These are phyloP conservation scores for Tuber brumale DNA, from an alignment of 495 filamentous ascomycete genomes.

Conservation along the genomic window DNA sequence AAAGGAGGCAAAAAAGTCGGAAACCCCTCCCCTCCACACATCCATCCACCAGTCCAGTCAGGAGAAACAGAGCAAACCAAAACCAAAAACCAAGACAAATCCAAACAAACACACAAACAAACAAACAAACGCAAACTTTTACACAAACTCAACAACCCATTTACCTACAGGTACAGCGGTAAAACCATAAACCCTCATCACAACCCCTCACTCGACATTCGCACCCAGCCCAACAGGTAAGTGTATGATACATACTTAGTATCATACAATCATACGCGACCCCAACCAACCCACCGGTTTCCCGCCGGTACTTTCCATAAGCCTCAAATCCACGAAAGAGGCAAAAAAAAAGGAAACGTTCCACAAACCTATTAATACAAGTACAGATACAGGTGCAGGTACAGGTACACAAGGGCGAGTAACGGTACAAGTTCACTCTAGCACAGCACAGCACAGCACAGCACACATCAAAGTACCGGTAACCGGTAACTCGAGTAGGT, in stretches of 20 bases:
- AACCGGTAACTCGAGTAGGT: too few relatives aligned
- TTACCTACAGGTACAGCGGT: too few relatives aligned
- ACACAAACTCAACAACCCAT: too few relatives aligned
- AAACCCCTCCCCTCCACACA: background rate
- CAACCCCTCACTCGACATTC: background rate
- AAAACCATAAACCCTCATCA: background rate
- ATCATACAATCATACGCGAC: too few relatives aligned
- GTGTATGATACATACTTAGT: background rate
- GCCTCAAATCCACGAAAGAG: background rate
- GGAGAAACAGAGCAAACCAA: background rate
- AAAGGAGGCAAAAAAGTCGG: background rate
- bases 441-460: constrained; percentile 1
- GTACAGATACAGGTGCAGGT: too few relatives aligned
- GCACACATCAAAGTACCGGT: background rate
- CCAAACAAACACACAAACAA: background rate
- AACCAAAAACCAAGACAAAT: background rate
- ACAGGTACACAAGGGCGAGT: too few relatives aligned
- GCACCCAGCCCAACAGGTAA: background rate
- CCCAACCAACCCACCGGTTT: background rate
- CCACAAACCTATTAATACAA: background rate
- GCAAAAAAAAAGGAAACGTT: background rate
- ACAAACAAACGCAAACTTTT: background rate
- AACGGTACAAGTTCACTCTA: background rate
- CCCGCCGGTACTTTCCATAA: background rate
- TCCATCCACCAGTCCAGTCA: too few relatives aligned